phyloP scores from a whole-genome alignment of 257 asterid genomes.

The Sherardia arvensis region DNA sequence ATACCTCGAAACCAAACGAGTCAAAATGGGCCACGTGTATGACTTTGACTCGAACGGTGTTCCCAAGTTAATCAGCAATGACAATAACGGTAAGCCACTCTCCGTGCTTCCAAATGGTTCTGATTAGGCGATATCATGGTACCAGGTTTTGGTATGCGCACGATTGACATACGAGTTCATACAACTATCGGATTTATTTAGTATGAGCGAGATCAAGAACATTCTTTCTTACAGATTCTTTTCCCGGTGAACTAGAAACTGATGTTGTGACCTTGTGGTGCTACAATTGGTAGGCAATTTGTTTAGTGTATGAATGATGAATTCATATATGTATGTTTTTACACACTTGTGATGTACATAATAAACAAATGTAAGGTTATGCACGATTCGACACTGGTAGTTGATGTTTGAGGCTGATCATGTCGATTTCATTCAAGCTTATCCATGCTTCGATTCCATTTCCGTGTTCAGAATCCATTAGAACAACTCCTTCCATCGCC shows the following conservation, averaged over 20 bases:
- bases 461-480: constrained; percentile 11
- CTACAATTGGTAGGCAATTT: neutral
- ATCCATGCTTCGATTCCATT: constrained; percentile 19
- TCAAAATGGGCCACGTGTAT: constrained; percentile 92
- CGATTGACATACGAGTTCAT: neutral
- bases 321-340: too few species aligned
- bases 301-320: neutral
- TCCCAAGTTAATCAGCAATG: constrained; percentile 38
- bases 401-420: constrained; percentile 5
- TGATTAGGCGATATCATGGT: constrained; percentile 1
- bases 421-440: constrained; percentile 15
- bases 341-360: neutral
- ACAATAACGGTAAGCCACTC: constrained; percentile 21
- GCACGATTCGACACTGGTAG: neutral
- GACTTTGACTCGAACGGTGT: constrained; percentile 47
- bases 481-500: neutral
- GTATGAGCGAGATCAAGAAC: neutral
- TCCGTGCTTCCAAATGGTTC: constrained; percentile 16
- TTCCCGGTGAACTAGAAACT: neutral
- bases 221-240: neutral
- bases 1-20: constrained; percentile 83
- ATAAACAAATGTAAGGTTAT: too few species aligned
- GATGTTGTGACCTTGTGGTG: neutral
- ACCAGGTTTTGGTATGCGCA: neutral
- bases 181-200: neutral